Percentiles rank a stretch among this genome's conserved stretches.
These are phyloP conservation scores for Paraphysoderma sedebokerense DNA, from an alignment of 371 early-diverging fungal genomes.

Conservation along the genomic window DNA sequence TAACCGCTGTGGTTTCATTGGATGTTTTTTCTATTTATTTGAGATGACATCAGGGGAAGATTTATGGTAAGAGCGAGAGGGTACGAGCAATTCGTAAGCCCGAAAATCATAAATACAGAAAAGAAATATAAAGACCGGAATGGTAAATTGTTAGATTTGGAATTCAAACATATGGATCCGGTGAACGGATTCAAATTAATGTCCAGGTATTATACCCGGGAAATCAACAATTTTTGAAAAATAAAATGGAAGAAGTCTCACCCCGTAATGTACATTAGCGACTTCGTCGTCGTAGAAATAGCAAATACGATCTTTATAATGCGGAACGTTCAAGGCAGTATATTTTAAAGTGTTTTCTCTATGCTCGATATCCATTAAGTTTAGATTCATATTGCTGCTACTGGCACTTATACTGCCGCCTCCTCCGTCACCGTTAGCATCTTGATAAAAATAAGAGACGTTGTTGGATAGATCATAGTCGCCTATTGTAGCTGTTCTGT, in stretches of 20 bases:
- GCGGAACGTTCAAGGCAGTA: background rate
- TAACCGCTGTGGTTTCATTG: constrained; percentile 94
- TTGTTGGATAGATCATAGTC: no score
- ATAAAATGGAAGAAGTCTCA: constrained; percentile 10
- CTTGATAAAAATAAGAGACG: no score
- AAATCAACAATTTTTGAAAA: background rate
- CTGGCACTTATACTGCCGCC: no score
- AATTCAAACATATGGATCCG: background rate
- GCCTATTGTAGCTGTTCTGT: no score
- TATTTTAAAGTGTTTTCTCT: no score
- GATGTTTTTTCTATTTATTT: constrained; percentile 50
- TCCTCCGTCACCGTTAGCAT: no score
- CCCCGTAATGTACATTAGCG: constrained; percentile 80
- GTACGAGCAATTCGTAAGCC: background rate
- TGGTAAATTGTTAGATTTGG: background rate
- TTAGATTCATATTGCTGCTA: no score
- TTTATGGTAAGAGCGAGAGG: background rate
- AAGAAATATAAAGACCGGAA: background rate
- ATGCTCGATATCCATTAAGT: no score
- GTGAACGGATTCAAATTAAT: no score
- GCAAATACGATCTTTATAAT: constrained; percentile 35
- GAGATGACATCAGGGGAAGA: background rate
- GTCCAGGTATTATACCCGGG: background rate
- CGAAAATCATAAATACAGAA: background rate
- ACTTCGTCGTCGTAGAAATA: constrained; percentile 78